These are phyloP conservation scores for Aphanomyces invadans DNA, from an alignment of 352 stramenopile genomes.

Conservation along the genomic window DNA sequence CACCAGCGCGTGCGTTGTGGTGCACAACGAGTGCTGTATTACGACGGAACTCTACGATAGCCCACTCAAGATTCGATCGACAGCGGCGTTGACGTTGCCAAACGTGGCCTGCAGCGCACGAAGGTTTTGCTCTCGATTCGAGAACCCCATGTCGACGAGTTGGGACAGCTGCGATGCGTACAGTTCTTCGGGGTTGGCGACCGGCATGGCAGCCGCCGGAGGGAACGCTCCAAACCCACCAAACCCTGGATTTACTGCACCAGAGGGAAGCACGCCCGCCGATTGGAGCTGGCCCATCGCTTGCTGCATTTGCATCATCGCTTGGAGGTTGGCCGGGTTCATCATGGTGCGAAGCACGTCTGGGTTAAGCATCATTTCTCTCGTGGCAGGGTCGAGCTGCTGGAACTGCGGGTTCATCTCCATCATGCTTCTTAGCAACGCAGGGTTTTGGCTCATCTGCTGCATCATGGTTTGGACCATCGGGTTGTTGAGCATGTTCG, in stretches of 20 bases:
- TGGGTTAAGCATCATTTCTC: constrained; percentile 85
- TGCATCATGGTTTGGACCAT: constrained; percentile 78
- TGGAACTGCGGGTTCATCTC: constrained; percentile 88
- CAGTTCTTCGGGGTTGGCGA: constrained; percentile 66
- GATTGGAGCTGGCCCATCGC: constrained; percentile 78
- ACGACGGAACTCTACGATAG: constrained; percentile 2
- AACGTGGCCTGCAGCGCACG: constrained; percentile 73
- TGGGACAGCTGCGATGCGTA: constrained; percentile 86
- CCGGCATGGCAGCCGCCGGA: constrained; percentile 29
- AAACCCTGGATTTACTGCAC: too few relatives aligned
- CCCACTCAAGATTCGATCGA: constrained; percentile 82
- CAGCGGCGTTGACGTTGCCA: constrained; percentile 85
- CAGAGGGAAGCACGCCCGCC: constrained; percentile 40
- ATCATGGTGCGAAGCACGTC: constrained; percentile 78
- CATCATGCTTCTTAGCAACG: constrained; percentile 75
- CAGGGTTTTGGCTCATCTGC: constrained; percentile 72
- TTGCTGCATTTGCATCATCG: constrained; percentile 87
- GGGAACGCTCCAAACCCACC: constrained; percentile 29
- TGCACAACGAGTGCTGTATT: not conserved
- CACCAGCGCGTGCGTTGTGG: not conserved
- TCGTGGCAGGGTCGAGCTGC: constrained; percentile 81
- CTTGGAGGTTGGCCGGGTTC: constrained; percentile 87
- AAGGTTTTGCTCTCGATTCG: constrained; percentile 82
- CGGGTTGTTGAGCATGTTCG: constrained; percentile 81
- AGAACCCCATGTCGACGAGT: constrained; percentile 87